phyloP scores from a whole-genome alignment of 805 yeast species.

The Torulaspora indica region DNA sequence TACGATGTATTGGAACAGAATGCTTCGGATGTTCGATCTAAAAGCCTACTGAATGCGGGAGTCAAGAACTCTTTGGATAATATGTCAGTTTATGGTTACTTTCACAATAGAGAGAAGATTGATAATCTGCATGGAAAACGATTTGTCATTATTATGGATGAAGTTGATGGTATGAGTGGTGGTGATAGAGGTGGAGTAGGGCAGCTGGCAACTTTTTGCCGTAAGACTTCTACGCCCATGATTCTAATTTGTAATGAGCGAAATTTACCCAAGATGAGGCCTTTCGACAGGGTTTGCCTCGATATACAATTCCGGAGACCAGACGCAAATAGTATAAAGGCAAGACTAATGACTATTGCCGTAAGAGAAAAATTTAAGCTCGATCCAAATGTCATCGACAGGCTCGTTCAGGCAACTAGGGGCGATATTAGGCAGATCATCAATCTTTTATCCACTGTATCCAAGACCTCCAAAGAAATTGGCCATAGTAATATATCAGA shows the following conservation, averaged over 20 bases:
- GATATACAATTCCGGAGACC: slow-evolving; percentile 90
- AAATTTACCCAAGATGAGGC: slow-evolving; percentile 89
- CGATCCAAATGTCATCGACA: slow-evolving; percentile 76
- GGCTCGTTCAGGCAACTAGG: slow-evolving; percentile 75
- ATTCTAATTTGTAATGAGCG: slow-evolving; percentile 92
- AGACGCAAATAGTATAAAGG: slow-evolving; percentile 69
- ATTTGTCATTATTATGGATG: slow-evolving; percentile 92
- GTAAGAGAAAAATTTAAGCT: slow-evolving; percentile 74
- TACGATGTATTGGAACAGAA: slow-evolving; percentile 72
- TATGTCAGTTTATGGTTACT: slow-evolving; percentile 77
- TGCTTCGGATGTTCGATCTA: slow-evolving; percentile 88
- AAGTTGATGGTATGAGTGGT: slow-evolving; percentile 98
- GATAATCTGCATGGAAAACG: slow-evolving; percentile 44
- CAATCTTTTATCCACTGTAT: slow-evolving; percentile 78
- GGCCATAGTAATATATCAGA: slow-evolving; percentile 53
- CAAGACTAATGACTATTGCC: slow-evolving; percentile 87
- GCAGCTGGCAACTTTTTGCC: slow-evolving; percentile 80
- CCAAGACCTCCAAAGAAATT: slow-evolving; percentile 63
- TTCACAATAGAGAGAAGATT: slow-evolving; percentile 39
- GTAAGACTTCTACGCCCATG: slow-evolving; percentile 81
- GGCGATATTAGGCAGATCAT: slow-evolving; percentile 94
- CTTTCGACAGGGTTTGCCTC: slow-evolving; percentile 77
- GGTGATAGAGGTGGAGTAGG: slow-evolving; percentile 99
- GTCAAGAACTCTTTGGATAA: slow-evolving; percentile 71
- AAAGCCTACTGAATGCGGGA: slow-evolving; percentile 62